Conservation (phyloP, 768 basidiomycete genomes). For the Mycena sanguinolenta region DNA sequence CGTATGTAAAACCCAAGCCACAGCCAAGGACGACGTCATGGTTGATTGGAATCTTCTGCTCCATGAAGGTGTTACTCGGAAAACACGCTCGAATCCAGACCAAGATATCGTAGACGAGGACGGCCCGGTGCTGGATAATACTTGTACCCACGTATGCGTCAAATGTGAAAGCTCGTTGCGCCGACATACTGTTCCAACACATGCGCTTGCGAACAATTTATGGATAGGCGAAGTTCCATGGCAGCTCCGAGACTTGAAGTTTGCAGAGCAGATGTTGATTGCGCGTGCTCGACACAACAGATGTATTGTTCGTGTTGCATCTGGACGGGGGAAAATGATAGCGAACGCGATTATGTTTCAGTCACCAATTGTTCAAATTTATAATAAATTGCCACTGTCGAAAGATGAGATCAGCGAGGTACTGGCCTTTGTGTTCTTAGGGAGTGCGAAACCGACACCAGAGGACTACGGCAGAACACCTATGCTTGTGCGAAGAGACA, state of each 20-base stretch:
- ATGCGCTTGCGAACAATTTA: not conserved
- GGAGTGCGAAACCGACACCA: constrained; percentile 22
- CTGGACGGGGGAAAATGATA: constrained; percentile 42
- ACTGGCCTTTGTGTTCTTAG: constrained; percentile 35
- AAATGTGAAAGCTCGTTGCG: not conserved
- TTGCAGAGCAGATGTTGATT: constrained; percentile 44
- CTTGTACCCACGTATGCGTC: not conserved
- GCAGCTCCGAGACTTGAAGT: constrained; percentile 35
- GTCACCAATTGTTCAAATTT: constrained; percentile 40
- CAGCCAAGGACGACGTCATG: not conserved
- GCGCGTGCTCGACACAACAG: constrained; percentile 41
- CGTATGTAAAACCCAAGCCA: not conserved
- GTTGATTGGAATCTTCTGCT: not conserved
- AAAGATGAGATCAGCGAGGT: constrained; percentile 42
- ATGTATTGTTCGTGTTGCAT: constrained; percentile 44
- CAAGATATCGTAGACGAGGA: not conserved
- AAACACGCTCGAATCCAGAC: not conserved
- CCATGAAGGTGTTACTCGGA: not conserved
- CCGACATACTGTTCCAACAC: not conserved
- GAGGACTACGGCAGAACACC: constrained; percentile 24
- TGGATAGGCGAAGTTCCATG: not conserved
- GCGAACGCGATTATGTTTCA: constrained; percentile 45
- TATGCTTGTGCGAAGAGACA: not conserved
- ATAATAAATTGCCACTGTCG: constrained; percentile 39
- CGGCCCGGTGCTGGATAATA: not conserved